Base-by-base conservation (phyloP, 331 rosid species). In the Malus hybrid region DNA sequence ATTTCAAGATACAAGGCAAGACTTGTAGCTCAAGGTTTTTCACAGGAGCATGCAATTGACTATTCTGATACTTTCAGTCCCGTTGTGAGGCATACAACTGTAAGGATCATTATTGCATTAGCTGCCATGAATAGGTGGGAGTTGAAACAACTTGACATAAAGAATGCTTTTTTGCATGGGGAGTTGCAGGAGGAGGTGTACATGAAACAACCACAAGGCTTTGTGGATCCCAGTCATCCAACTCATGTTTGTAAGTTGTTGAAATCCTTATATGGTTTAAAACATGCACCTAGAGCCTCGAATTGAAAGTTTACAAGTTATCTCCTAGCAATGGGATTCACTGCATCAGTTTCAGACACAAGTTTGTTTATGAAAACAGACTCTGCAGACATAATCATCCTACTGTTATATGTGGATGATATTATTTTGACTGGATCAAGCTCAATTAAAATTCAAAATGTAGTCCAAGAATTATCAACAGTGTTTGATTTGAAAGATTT, bases 361-460 rank as follows among this genome's bases (percentile, higher is more conserved):
- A 2, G 20, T 0, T 75, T 75, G 2, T 46, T 20, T 10, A 6
- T 9, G 0, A 9, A 15, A 2, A 48, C 30, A 26, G 7, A 3
- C 1, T 1, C 15, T 5, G 0, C 13, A 6, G 7, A 32, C 1
- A 34, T 12, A 7, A 5, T 29, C 2, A 6, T 46, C 1, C 1
- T 53, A 0, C 7, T 46, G 0, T 16, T 75, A 0, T 75, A 64
- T 53, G 53, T 75, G 0, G 72, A 64, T 64, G 72, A 75, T 19
- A 75, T 75, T 1, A n/a, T 64, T 4, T 4, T 75, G n/a, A 75
- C 64, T 18, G 18, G 78, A 2, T 32, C 34, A 32, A 32, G 34
- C 34, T 32, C 7, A 32, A 0, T 32, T 32, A 32, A 32, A 32
- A 1, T 32, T 32, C 34, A 32, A 32, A 32, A 6, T 32, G 34